Evolutionary conservation across 164 flowering plant species (phyloP).

Genomic region (Houttuynia cordata): DNA sequence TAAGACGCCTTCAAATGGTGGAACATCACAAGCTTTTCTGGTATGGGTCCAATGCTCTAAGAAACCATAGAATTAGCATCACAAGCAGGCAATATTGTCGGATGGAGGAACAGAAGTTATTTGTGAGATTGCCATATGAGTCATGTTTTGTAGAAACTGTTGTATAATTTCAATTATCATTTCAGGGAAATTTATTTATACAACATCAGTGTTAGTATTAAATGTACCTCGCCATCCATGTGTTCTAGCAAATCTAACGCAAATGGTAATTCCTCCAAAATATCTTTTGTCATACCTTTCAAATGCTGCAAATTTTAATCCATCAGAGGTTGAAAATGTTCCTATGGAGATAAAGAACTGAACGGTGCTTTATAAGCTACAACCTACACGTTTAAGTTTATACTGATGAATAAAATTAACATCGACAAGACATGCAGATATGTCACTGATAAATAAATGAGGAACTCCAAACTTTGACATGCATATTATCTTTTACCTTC

Average conservation of each 20-base stretch:
- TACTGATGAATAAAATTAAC: no score
- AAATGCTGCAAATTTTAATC: slow-evolving; percentile 30
- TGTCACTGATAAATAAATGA: no score
- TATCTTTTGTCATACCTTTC: slow-evolving; percentile 38
- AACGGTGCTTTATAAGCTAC: no score
- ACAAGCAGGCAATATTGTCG: not conserved
- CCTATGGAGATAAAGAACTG: not conserved
- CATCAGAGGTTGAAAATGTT: not conserved
- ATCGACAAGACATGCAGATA: no score
- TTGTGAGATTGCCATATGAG: not conserved
- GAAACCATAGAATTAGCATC: not conserved
- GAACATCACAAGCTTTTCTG: not conserved
- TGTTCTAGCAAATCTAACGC: slow-evolving; percentile 35
- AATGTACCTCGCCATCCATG: slow-evolving; percentile 38
- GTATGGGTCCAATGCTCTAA: not conserved
- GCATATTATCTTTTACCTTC: no score
- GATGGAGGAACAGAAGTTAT: not conserved
- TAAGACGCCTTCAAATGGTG: not conserved
- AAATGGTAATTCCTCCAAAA: slow-evolving; percentile 55
- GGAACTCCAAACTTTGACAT: no score
- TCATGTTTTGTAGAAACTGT: no score
- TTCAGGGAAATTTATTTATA: no score
- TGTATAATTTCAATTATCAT: not conserved
- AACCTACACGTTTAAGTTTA: no score
- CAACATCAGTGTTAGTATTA: not conserved